Base-by-base conservation (phyloP, 192 early-diverging fungal genomes). In the Pilaira anomala region DNA sequence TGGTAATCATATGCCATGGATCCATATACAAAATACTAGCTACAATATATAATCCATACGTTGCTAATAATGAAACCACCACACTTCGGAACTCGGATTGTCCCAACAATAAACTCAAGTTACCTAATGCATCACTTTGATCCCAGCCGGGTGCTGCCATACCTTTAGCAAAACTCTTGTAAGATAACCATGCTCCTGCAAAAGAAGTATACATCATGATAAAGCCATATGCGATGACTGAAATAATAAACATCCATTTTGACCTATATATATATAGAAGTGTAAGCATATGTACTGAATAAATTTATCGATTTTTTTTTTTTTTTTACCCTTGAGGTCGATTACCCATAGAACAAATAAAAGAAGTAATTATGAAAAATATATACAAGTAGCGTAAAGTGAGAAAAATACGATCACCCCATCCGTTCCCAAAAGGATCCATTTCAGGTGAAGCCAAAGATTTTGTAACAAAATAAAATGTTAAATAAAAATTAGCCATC, bases 271-370 rank as follows among this genome's bases (percentile, higher is more conserved):
- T n/a, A n/a, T n/a, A n/a, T n/a, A n/a, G n/a, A n/a, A n/a, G n/a
- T n/a, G n/a, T n/a, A n/a, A n/a, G n/a, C n/a, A n/a, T n/a, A n/a
- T n/a, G n/a, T n/a, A n/a, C n/a, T n/a, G n/a, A n/a, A n/a, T n/a
- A n/a, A n/a, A n/a, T n/a, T n/a, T n/a, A n/a, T n/a, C n/a, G n/a
- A 36, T 9, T 36, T 9, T 0, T 6, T 36, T 36, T 36, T 33
- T 33, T 36, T 36, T 3, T 36, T 36, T 36, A 36, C 33, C 93
- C 95, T 71, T 96, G 91, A 16, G 96, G 96, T n/a, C 94, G 84
- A 69, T 98, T 98, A 48, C 96, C 96, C 67, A 98, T 76, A 54
- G 94, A 90, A 22, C 88, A 81, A 30, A 98, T 86, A 76, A 98
- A 92, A 68, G 26, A 76, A 61, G 51, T 76, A 71, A 36, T 71